These are phyloP conservation scores for Cinchona pubescens DNA, from an alignment of 257 asterid species.

Conservation along the genomic window DNA sequence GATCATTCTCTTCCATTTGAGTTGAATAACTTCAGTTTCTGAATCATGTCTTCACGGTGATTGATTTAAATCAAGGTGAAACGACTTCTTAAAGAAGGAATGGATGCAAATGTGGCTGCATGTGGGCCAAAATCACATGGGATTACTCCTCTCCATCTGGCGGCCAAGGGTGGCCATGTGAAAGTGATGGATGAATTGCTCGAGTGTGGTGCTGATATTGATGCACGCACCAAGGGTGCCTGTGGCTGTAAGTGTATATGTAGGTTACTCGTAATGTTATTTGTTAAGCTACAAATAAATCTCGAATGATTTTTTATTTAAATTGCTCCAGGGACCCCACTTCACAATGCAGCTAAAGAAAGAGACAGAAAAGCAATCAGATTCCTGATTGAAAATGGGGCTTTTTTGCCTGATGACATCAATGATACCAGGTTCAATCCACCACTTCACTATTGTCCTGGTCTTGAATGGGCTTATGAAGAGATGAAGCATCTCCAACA, in stretches of 20 bases:
- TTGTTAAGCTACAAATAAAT: too few relatives aligned
- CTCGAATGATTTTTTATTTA: too few relatives aligned
- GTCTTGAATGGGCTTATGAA: conserved; percentile 97
- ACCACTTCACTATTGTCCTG: conserved; percentile 91
- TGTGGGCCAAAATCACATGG: conserved; percentile 92
- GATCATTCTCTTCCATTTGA: too few relatives aligned
- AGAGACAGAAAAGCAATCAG: conserved; percentile 73
- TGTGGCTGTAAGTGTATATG: conserved; percentile 71
- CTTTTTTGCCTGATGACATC: conserved; percentile 84
- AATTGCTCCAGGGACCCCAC: conserved; percentile 83
- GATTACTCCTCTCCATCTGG: conserved; percentile 95
- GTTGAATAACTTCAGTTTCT: too few relatives aligned
- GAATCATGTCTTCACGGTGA: neutral
- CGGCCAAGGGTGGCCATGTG: conserved; percentile 94
- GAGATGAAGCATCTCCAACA: conserved; percentile 68
- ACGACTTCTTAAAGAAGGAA: conserved; percentile 83
- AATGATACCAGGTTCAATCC: conserved; percentile 94
- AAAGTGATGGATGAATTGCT: conserved; percentile 86
- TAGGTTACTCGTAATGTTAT: too few relatives aligned
- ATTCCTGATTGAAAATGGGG: conserved; percentile 81
- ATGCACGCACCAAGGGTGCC: conserved; percentile 95
- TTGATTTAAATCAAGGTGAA: conserved; percentile 44
- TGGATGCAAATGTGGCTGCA: conserved; percentile 82
- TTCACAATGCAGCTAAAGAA: conserved; percentile 95
- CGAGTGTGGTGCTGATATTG: conserved; percentile 87